Evolutionary conservation across 148 eudicot genomes (phyloP).

Genomic region (Drosera capensis): DNA sequence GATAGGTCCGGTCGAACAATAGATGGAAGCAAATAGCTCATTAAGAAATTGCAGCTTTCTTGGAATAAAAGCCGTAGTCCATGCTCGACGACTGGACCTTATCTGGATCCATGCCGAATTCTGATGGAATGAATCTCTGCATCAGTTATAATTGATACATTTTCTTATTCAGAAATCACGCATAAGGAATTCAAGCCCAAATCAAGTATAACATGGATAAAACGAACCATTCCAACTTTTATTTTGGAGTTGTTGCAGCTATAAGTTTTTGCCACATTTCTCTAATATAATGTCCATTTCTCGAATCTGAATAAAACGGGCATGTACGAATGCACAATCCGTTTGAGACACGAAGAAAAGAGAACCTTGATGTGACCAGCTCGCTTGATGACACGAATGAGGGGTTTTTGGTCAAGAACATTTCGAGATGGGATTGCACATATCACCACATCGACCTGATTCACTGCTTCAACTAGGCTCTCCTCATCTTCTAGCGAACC

Average conservation of each 20-base stretch:
- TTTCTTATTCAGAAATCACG: background rate
- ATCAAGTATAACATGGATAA: too few relatives aligned
- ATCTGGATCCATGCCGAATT: constrained; percentile 69
- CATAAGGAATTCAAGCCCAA: too few relatives aligned
- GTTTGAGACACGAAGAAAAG: background rate
- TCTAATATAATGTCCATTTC: too few relatives aligned
- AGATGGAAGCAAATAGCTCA: constrained; percentile 68
- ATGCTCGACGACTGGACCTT: constrained; percentile 25
- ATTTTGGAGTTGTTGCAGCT: too few relatives aligned
- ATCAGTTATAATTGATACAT: background rate
- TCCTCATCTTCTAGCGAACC: constrained; percentile 62
- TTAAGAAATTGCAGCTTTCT: constrained; percentile 60
- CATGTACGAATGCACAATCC: background rate
- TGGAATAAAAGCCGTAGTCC: constrained; percentile 30
- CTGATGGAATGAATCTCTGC: constrained; percentile 81
- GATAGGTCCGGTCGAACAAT: constrained; percentile 62
- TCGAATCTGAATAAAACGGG: too few relatives aligned
- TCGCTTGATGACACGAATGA: constrained; percentile 45
- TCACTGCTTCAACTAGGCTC: constrained; percentile 49
- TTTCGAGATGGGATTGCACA: constrained; percentile 46
- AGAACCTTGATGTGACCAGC: constrained; percentile 62
- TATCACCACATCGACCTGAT: constrained; percentile 70
- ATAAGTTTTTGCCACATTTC: too few relatives aligned
- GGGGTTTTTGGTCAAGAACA: constrained; percentile 46
- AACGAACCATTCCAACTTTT: too few relatives aligned